Conservation (phyloP, 2,329 filamentous ascomycete species). For the Coleophoma eucalyptorum region DNA sequence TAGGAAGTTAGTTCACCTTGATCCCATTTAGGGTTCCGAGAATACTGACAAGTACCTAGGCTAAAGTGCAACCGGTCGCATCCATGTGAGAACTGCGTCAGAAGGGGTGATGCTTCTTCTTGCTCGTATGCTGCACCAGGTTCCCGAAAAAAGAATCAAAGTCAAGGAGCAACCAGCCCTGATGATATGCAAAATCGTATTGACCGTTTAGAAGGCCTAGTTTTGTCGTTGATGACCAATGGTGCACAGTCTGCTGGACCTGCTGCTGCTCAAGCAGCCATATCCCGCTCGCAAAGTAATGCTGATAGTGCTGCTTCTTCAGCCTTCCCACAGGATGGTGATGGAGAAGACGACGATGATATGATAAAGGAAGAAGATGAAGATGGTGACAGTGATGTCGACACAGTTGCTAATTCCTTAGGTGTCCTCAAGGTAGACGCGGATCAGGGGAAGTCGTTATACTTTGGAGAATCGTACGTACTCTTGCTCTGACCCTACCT, state of each 20-base stretch:
- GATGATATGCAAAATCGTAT: conserved; percentile 99
- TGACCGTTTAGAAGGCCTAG: conserved; percentile 87
- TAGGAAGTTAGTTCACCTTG: conserved; percentile 65
- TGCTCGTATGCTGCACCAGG: conserved; percentile 79
- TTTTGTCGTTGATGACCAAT: conserved; percentile 91
- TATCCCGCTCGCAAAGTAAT: conserved; percentile 34
- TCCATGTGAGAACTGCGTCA: conserved; percentile 92
- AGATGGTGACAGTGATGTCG: conserved; percentile 63
- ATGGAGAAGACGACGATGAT: conserved; percentile 54
- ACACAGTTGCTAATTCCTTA: conserved; percentile 68
- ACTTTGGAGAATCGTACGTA: conserved; percentile 64
- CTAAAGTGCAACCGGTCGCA: conserved; percentile 91
- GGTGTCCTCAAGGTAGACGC: conserved; percentile 79
- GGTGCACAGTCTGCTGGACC: conserved; percentile 63
- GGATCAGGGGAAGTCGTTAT: conserved; percentile 73
- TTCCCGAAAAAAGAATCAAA: conserved; percentile 69
- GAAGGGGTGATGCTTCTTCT: conserved; percentile 74
- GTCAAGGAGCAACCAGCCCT: conserved; percentile 59
- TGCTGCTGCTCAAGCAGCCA: conserved; percentile 45
- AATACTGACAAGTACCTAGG: conserved; percentile 27
- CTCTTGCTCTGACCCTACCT: too few relatives aligned
- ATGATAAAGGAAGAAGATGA: conserved; percentile 50
- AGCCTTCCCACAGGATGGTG: conserved; percentile 35
- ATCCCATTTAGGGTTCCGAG: too few relatives aligned
- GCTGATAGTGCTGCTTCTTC: conserved; percentile 21